Evolutionary conservation across 495 filamentous ascomycete genomes (phyloP).

Genomic region (Talaromyces nanjingensis): DNA sequence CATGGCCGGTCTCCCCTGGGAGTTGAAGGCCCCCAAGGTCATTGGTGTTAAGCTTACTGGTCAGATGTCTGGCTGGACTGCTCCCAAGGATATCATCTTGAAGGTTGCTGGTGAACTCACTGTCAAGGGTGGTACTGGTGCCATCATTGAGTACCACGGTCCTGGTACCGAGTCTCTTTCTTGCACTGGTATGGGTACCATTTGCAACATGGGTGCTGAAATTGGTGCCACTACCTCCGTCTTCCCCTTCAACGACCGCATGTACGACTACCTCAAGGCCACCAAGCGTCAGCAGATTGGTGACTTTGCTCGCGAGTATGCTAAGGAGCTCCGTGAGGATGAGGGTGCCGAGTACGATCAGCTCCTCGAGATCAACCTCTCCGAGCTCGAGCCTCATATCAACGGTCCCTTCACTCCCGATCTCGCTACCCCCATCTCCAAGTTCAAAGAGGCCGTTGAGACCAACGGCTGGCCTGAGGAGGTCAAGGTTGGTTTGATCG

Average conservation of each 20-base stretch:
- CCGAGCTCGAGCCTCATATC: conserved; percentile 93
- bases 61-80: conserved; percentile 83
- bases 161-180: conserved; percentile 69
- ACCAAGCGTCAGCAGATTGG: conserved; percentile 90
- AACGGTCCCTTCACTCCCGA: conserved; percentile 99
- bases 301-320: conserved; percentile 79
- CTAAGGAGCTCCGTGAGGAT: conserved; percentile 81
- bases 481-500: conserved; percentile 87
- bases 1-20: conserved; percentile 97
- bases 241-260: conserved; percentile 97
- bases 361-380: conserved; percentile 91
- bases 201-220: conserved; percentile 81
- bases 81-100: conserved; percentile 96
- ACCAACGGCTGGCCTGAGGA: conserved; percentile 95
- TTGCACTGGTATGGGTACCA: conserved; percentile 64
- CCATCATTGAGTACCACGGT: conserved; percentile 92
- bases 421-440: conserved; percentile 94
- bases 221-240: conserved; percentile 97
- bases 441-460: conserved; percentile 93
- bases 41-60: conserved; percentile 95
- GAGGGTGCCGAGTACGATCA: conserved; percentile 95
- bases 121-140: conserved; percentile 96
- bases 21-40: conserved; percentile 94
- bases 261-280: conserved; percentile 90
- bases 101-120: conserved; percentile 97